Evolutionary conservation across 768 basidiomycete genomes (phyloP).

Genomic region (Termitomyces titanicus): DNA sequence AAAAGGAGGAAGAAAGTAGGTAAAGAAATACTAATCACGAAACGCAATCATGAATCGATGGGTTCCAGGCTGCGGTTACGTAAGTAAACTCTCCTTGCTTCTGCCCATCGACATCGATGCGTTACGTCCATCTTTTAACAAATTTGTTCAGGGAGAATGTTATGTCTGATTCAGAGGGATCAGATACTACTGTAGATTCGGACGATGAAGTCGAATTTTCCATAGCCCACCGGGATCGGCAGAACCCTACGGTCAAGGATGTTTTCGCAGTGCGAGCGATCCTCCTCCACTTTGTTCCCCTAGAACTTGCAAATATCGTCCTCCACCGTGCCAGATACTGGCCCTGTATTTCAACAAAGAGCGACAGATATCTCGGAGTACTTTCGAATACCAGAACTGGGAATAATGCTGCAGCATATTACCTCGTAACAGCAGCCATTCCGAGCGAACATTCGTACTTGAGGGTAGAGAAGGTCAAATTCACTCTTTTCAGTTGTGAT

Average conservation of each 20-base stretch:
- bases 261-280: conserved; percentile 14
- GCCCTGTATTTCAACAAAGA: conserved; percentile 15
- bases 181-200: neutral
- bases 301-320: conserved; percentile 25
- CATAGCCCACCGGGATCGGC: neutral
- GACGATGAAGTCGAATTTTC: neutral
- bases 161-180: neutral
- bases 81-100: too few relatives aligned
- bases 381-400: neutral
- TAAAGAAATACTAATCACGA: too few relatives aligned
- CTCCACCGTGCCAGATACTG: conserved; percentile 25
- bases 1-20: too few relatives aligned
- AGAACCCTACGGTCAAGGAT: conserved; percentile 10
- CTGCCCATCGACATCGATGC: neutral
- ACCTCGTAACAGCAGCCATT: conserved; percentile 18
- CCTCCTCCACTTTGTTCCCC: conserved; percentile 18
- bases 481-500: conserved; percentile 19
- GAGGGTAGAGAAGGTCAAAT: conserved; percentile 18
- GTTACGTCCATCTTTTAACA: neutral
- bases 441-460: conserved; percentile 4
- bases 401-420: conserved; percentile 14
- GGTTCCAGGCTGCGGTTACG: too few relatives aligned
- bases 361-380: neutral
- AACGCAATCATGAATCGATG: too few relatives aligned
- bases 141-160: neutral